phyloP scores from a whole-genome alignment of 768 basidiomycete genomes.

The Lentinula lateritia region DNA sequence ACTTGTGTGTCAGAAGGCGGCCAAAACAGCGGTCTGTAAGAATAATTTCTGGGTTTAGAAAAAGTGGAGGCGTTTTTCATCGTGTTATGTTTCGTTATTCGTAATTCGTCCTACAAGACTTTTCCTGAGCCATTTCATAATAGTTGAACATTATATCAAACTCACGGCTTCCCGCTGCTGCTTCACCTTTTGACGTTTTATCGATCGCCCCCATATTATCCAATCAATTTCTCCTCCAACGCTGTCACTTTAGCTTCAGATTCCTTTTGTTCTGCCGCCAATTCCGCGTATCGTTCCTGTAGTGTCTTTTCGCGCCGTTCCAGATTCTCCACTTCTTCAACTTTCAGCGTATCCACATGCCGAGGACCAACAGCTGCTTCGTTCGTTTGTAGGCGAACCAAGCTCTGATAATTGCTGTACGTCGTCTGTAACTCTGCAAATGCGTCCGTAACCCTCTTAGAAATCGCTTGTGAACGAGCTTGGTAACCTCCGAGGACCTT shows the following conservation, averaged over 20 bases:
- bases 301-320: constrained; percentile 71
- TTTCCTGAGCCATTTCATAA: background rate
- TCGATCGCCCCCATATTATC: constrained; percentile 39
- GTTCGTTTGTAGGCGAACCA: constrained; percentile 61
- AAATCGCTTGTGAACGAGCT: constrained; percentile 60
- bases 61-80: constrained; percentile 30
- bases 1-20: constrained; percentile 28
- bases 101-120: constrained; percentile 17
- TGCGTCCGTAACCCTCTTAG: constrained; percentile 56
- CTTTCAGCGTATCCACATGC: constrained; percentile 67
- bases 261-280: constrained; percentile 66
- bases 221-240: constrained; percentile 81
- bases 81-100: constrained; percentile 33
- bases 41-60: constrained; percentile 14
- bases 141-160: background rate
- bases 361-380: constrained; percentile 77
- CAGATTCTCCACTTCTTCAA: constrained; percentile 84
- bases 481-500: constrained; percentile 91
- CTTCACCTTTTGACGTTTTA: constrained; percentile 29
- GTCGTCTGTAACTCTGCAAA: constrained; percentile 68
- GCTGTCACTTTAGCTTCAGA: constrained; percentile 48
- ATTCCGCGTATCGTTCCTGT: constrained; percentile 81
- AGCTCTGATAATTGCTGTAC: constrained; percentile 74
- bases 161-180: constrained; percentile 24
- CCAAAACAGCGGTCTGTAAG: constrained; percentile 23